A percentile compares a stretch with the other conserved stretches of the same genome.
These are phyloP conservation scores for Tephrocybe sp. DNA, from an alignment of 768 basidiomycete species.

Conservation along the genomic window DNA sequence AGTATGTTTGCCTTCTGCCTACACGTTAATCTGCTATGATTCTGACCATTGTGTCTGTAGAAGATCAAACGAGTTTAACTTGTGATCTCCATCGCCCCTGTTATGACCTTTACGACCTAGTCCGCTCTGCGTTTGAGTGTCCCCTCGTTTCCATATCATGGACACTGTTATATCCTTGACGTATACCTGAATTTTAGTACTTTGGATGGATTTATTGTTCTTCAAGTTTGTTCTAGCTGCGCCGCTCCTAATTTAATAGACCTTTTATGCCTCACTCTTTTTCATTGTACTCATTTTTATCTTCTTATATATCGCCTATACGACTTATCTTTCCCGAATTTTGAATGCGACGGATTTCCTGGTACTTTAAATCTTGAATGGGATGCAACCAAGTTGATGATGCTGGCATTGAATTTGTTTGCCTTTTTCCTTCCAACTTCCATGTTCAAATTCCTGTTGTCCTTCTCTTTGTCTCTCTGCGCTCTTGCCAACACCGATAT, in stretches of 20 bases:
- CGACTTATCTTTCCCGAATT: too few species aligned
- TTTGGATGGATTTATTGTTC: background rate
- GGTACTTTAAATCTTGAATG: too few species aligned
- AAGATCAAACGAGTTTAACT: constrained; percentile 15
- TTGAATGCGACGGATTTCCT: too few species aligned
- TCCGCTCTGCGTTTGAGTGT: background rate
- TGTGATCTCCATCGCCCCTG: background rate
- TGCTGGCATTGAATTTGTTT: too few species aligned
- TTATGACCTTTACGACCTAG: background rate
- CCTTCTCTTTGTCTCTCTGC: constrained; percentile 10
- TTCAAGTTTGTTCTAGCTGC: too few species aligned
- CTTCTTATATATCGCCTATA: too few species aligned
- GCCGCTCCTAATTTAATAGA: too few species aligned
- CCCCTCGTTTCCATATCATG: background rate
- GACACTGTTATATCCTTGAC: background rate
- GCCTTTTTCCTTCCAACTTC: background rate
- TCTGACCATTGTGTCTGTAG: constrained; percentile 2
- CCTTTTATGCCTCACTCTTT: too few species aligned
- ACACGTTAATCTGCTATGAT: background rate
- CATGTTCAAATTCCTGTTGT: constrained; percentile 3
- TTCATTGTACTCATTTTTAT: too few species aligned
- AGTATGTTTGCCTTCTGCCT: constrained; percentile 23
- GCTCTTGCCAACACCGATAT: constrained; percentile 64
- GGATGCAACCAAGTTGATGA: too few species aligned
- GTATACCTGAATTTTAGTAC: background rate